These are phyloP conservation scores for Colletotrichum echinochloae DNA, from an alignment of 2,329 filamentous ascomycete genomes.

Conservation along the genomic window DNA sequence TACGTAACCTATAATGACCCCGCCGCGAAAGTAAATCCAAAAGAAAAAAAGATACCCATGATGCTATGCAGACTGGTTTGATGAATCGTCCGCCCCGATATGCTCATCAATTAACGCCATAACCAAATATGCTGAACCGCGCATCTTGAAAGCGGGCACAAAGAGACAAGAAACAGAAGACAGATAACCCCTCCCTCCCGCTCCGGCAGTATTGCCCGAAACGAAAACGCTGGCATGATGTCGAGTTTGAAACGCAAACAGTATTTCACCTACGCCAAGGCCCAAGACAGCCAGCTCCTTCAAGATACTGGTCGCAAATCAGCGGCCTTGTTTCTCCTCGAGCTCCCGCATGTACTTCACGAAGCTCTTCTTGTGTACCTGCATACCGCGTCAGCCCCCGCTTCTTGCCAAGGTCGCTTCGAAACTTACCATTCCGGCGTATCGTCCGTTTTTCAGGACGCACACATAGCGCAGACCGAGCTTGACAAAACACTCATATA, in stretches of 20 bases:
- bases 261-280: neutral
- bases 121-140: slow-evolving; percentile 1
- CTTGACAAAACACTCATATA: slow-evolving; percentile 97
- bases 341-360: slow-evolving; percentile 92
- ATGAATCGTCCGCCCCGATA: neutral
- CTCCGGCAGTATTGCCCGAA: neutral
- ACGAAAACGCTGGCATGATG: slow-evolving; percentile 1
- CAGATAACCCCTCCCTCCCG: neutral
- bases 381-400: slow-evolving; percentile 34
- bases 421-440: slow-evolving; percentile 82
- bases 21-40: too few relatives aligned
- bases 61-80: slow-evolving; percentile 24
- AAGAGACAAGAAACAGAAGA: neutral
- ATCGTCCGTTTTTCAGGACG: slow-evolving; percentile 85
- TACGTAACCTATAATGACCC: neutral
- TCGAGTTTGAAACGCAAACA: neutral
- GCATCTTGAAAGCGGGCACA: neutral
- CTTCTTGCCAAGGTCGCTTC: neutral
- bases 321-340: slow-evolving; percentile 63
- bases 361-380: slow-evolving; percentile 96
- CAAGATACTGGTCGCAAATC: neutral
- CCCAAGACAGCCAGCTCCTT: neutral
- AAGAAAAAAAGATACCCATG: neutral
- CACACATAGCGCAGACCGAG: slow-evolving; percentile 93
- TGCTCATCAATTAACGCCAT: slow-evolving; percentile 7